Base-by-base conservation (phyloP, 495 filamentous ascomycete genomes). In the Podospora sp. region DNA sequence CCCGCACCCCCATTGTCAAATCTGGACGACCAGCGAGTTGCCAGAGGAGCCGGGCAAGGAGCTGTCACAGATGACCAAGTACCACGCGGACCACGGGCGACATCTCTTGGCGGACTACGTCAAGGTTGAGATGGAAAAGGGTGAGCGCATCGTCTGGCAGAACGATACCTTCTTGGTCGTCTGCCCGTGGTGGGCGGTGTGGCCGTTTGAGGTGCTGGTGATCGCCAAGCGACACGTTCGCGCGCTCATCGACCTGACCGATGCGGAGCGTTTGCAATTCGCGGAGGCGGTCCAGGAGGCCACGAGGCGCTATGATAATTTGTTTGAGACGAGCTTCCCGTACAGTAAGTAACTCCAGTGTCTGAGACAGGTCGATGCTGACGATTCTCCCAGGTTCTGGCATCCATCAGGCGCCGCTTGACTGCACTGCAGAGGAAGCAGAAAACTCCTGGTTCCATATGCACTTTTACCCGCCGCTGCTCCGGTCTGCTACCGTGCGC, bases 141-240 rank as follows among this genome's bases (percentile, higher is more conserved):
- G 86, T 66, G 93, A 97, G 76, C 86, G 95, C 11, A 84, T 96
- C 18, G 92, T 99, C 1, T 94, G 91, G 70, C 88, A 92, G 74
- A 98, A 99, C 75, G 85, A 80, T 16, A 83, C 80, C 0, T 98
- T 97, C 77, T 75, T 96, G 24, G 90, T 92, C 0, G 84, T 97
- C 22, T 96, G 92, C 73, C 95, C 95, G 0, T 99, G 94, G 93
- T 99, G 95, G 95, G 95, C 91, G 0, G 84, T 90, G 20, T 99
- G 95, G 95, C 95, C 95, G 0, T 99, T 97, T 68, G 95, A 99
- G 81, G 90, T 95, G 58, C 91, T 99, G 87, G 87, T 99, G 66
- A 83, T 98, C 59, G 85, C 89, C 68, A 93, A 91, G 76, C 83
- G 85, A 56, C 92, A 97, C 74, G 90, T 92, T 68, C 83, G 91